Evolutionary conservation across 306 rosid genomes (phyloP).

Genomic region (Fagus crenata): DNA sequence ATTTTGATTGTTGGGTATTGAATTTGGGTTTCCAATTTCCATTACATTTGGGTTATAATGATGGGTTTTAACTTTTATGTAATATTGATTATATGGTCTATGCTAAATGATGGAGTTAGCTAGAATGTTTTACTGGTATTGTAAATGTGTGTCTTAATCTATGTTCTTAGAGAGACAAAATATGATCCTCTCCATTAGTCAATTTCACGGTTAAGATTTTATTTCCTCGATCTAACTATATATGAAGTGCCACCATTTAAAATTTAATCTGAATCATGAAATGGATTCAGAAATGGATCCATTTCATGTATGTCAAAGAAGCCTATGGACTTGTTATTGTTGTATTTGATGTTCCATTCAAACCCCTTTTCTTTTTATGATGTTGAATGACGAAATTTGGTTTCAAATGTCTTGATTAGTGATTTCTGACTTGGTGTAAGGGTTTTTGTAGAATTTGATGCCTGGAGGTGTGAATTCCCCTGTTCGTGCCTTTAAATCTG

Average conservation of each 20-base stretch:
- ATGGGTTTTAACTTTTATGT: neutral
- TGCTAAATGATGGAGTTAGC: neutral
- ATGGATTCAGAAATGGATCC: too few species aligned
- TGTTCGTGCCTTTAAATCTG: conserved; percentile 93
- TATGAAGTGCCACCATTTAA: too few species aligned
- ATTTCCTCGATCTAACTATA: too few species aligned
- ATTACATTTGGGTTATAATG: too few species aligned
- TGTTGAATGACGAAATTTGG: neutral
- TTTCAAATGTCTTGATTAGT: neutral
- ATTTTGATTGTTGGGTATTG: neutral
- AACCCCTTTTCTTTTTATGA: neutral
- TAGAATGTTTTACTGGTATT: neutral
- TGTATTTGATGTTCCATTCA: too few species aligned
- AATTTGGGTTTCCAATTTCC: neutral
- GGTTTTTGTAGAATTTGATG: conserved; percentile 63
- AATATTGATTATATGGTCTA: neutral
- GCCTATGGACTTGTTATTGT: too few species aligned
- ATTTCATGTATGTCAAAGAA: too few species aligned
- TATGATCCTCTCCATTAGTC: too few species aligned
- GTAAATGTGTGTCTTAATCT: neutral
- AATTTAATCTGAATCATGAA: too few species aligned
- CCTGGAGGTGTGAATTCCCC: conserved; percentile 99
- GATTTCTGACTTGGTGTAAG: neutral
- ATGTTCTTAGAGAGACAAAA: too few species aligned
- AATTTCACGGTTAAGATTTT: too few species aligned